Percentiles rank a stretch among this genome's conserved stretches.
Conservation (phyloP, 225 moss, liverwort and hornwort species). For the Climacium dendroides region DNA sequence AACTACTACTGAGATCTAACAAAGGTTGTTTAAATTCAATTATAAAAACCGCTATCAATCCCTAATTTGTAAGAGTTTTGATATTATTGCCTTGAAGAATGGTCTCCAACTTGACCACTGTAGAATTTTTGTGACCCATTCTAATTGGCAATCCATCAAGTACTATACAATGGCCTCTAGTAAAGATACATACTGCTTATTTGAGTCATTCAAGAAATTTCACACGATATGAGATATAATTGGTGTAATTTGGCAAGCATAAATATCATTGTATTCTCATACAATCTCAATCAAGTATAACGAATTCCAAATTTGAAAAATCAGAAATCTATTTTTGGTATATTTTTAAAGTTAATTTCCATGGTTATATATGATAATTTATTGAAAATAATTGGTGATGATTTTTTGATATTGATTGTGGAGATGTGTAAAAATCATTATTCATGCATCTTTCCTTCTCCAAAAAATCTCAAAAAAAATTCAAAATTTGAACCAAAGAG, state of each 20-base stretch:
- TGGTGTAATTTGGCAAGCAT: too few species aligned
- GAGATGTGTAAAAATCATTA: neutral
- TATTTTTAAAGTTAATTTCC: too few species aligned
- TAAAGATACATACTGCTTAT: accelerated
- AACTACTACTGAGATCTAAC: neutral
- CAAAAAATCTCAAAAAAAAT: neutral
- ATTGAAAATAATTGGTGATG: neutral
- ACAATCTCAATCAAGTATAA: neutral
- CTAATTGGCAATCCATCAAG: neutral
- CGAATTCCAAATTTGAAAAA: neutral
- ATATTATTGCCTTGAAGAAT: accelerated
- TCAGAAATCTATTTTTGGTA: accelerated
- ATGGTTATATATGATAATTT: neutral
- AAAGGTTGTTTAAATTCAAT: neutral
- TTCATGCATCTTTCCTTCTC: accelerated
- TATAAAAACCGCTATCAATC: accelerated
- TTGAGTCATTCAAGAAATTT: neutral
- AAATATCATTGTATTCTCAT: neutral
- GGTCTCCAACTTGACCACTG: accelerated
- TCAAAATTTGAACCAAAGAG: neutral
- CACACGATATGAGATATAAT: neutral
- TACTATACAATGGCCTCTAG: neutral
- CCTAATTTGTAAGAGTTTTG: neutral
- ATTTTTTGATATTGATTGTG: accelerated
- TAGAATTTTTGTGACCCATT: accelerated